Conservation (phyloP, 805 yeast species). For the Candida koratica region DNA sequence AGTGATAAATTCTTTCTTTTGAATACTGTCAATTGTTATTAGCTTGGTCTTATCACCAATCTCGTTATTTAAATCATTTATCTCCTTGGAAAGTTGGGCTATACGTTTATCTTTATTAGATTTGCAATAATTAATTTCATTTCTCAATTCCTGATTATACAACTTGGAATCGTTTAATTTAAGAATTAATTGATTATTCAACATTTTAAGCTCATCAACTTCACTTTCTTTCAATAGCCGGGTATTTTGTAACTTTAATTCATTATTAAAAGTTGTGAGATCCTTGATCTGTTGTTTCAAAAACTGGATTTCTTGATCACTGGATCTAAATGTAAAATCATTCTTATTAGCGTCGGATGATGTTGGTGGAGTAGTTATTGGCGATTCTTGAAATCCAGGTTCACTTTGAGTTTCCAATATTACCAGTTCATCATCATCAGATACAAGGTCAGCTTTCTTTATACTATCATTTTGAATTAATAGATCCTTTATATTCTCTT, state of each 20-base stretch:
- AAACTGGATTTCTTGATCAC: conserved; percentile 2
- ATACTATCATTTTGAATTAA: conserved; percentile 1
- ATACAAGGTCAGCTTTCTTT: neutral
- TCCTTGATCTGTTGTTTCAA: conserved; percentile 10
- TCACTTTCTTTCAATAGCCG: neutral
- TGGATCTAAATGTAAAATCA: conserved; percentile 1
- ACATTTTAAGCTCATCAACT: conserved; percentile 10
- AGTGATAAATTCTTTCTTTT: conserved; percentile 18
- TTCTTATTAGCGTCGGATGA: conserved; percentile 20
- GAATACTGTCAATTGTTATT: conserved; percentile 18
- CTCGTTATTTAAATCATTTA: conserved; percentile 9
- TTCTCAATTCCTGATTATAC: conserved; percentile 19
- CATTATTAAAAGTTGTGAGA: conserved; percentile 3
- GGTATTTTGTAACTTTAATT: conserved; percentile 13
- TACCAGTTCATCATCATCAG: conserved; percentile 1
- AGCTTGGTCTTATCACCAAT: conserved; percentile 16
- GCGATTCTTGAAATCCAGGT: conserved; percentile 14
- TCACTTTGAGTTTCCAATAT: conserved; percentile 6
- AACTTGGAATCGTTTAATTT: conserved; percentile 15
- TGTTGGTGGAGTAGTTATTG: conserved; percentile 33
- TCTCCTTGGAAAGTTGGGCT: conserved; percentile 3
- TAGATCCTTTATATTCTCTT: conserved; percentile 11
- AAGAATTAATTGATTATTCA: conserved; percentile 14
- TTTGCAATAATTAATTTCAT: conserved; percentile 15
- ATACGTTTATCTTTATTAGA: conserved; percentile 2